These are phyloP conservation scores for Alternaria triticimaculans DNA, from an alignment of 2,329 filamentous ascomycete species.

Conservation along the genomic window DNA sequence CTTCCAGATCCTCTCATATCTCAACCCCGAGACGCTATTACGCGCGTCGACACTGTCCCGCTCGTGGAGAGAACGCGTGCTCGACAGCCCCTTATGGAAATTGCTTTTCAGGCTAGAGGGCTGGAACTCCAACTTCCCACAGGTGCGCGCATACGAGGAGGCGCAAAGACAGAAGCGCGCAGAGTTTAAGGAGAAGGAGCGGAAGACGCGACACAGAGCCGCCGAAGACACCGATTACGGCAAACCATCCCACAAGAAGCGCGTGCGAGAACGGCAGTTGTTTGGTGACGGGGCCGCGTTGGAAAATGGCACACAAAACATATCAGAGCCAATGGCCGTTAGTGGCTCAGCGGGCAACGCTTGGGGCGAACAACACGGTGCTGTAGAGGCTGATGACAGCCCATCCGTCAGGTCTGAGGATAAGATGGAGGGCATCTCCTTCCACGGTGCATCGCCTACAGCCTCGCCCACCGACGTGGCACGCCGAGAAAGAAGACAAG, in stretches of 20 bases:
- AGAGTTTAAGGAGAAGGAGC: conserved; percentile 48
- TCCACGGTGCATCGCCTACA: conserved; percentile 27
- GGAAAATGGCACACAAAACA: conserved; percentile 31
- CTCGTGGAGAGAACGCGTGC: conserved; percentile 79
- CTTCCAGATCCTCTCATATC: conserved; percentile 84
- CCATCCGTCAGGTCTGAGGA: conserved; percentile 38
- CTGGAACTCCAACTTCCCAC: conserved; percentile 73
- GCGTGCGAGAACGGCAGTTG: conserved; percentile 54
- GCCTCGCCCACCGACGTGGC: conserved; percentile 22
- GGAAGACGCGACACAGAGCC: conserved; percentile 55
- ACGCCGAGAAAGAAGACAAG: conserved; percentile 28
- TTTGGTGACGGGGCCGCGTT: conserved; percentile 44
- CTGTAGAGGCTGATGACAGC: conserved; percentile 55
- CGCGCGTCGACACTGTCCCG: conserved; percentile 79
- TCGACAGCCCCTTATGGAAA: conserved; percentile 88
- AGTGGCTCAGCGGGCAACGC: conserved; percentile 23
- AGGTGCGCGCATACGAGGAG: conserved; percentile 72
- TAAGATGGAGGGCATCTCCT: conserved; percentile 48
- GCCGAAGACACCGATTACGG: conserved; percentile 57
- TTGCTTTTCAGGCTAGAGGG: conserved; percentile 83
- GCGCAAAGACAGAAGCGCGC: conserved; percentile 52
- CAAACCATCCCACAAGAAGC: conserved; percentile 61
- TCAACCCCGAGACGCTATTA: conserved; percentile 81
- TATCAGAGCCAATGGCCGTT: conserved; percentile 26
- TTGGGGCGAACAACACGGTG: conserved; percentile 58